Conservation (phyloP, 1,284 basidiomycete species). For the Moesziomyces sp. region DNA sequence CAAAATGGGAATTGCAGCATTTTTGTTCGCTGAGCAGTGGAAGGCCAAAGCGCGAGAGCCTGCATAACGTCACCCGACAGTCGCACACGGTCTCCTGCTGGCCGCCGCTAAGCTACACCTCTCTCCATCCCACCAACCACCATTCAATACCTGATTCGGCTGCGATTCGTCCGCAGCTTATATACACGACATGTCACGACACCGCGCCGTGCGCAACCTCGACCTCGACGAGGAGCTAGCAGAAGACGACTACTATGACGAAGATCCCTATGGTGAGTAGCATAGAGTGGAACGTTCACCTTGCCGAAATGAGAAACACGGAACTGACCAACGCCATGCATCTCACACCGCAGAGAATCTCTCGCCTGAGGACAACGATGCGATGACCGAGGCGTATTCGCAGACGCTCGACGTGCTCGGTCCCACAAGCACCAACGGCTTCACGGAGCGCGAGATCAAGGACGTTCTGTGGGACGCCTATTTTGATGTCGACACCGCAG, state of each 20-base stretch:
- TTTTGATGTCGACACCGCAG: conserved; percentile 83
- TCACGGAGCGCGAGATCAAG: conserved; percentile 72
- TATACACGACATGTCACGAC: conserved; percentile 69
- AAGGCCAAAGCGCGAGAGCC: not conserved
- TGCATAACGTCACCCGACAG: conserved; percentile 32
- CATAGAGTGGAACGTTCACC: too few relatives aligned
- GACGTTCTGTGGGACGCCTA: conserved; percentile 88
- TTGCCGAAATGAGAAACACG: not conserved
- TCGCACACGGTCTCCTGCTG: not conserved
- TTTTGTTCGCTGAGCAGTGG: not conserved
- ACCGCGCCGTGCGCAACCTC: conserved; percentile 88
- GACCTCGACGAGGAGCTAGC: conserved; percentile 79
- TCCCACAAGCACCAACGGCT: conserved; percentile 47
- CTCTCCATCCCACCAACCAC: not conserved
- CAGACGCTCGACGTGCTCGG: conserved; percentile 55
- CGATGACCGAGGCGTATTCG: conserved; percentile 53
- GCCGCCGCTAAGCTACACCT: not conserved
- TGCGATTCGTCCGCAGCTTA: not conserved
- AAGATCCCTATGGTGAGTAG: conserved; percentile 54
- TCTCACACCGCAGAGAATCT: conserved; percentile 51
- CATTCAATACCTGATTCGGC: not conserved
- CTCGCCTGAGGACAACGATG: conserved; percentile 53
- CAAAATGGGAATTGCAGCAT: conserved; percentile 7
- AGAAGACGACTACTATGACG: conserved; percentile 74
- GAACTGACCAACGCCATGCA: too few relatives aligned